These are phyloP conservation scores for Psilocybe cubensis DNA, from an alignment of 768 basidiomycete genomes.

Conservation along the genomic window DNA sequence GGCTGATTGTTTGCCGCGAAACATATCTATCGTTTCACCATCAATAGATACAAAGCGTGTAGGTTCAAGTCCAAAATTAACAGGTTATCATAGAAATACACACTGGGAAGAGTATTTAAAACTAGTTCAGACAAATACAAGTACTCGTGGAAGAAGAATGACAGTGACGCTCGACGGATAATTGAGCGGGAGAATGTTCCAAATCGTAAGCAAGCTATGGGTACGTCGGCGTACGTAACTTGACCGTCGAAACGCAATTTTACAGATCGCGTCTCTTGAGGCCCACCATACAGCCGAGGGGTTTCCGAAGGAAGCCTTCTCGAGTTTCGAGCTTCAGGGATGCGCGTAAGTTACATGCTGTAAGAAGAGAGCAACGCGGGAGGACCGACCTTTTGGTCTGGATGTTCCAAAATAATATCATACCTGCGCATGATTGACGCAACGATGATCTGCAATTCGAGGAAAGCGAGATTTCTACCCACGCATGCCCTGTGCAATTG, in stretches of 20 bases:
- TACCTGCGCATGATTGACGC: conserved; percentile 81
- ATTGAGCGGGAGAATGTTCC: neutral
- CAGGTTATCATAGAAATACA: neutral
- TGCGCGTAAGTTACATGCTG: neutral
- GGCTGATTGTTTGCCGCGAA: too few species aligned
- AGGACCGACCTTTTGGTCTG: conserved; percentile 54
- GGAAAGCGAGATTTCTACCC: conserved; percentile 77
- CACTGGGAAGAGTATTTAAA: too few species aligned
- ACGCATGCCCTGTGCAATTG: conserved; percentile 68
- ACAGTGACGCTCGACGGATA: too few species aligned
- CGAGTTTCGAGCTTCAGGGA: conserved; percentile 62
- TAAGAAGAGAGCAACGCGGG: neutral
- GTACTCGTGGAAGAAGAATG: too few species aligned
- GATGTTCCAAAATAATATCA: conserved; percentile 68
- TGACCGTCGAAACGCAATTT: neutral
- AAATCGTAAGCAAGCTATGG: neutral
- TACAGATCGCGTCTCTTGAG: conserved; percentile 60
- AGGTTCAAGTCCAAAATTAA: neutral
- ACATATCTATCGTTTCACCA: neutral
- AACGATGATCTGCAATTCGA: conserved; percentile 82
- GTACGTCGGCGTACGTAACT: neutral
- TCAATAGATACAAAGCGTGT: neutral
- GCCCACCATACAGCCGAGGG: conserved; percentile 71
- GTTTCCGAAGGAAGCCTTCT: conserved; percentile 91
- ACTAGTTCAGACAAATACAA: too few species aligned